phyloP scores from a whole-genome alignment of 345 rosid genomes.

The Mangifera indica region DNA sequence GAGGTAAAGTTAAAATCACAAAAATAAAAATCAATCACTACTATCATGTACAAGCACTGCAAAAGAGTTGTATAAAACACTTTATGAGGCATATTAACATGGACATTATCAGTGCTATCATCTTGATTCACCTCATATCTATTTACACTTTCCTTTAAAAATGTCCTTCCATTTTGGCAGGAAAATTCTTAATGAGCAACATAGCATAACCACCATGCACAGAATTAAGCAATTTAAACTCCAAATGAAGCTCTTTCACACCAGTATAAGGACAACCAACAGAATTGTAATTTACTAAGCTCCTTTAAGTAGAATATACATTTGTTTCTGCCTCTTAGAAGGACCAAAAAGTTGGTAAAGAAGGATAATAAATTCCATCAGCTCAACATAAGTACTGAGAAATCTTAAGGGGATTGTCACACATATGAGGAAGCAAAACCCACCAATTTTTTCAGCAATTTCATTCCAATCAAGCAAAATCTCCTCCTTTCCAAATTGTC shows the following conservation, averaged over 20 bases:
- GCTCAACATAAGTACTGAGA: background rate
- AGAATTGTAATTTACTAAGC: background rate
- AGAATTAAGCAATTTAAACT: background rate
- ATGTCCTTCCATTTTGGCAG: background rate
- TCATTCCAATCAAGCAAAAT: constrained; percentile 89
- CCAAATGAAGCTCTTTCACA: background rate
- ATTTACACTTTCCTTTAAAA: background rate
- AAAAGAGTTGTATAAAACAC: background rate
- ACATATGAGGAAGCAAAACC: constrained; percentile 13
- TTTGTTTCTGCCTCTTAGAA: background rate
- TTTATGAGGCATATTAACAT: background rate
- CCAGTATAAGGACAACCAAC: background rate
- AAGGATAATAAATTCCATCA: background rate
- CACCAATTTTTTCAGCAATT: constrained; percentile 71
- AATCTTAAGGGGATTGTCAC: background rate
- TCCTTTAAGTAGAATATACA: background rate
- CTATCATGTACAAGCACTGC: background rate
- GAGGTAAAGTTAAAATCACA: background rate
- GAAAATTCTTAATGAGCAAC: too few relatives aligned
- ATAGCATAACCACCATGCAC: too few relatives aligned
- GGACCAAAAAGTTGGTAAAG: background rate
- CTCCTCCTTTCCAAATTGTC: constrained; percentile 49
- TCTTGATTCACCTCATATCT: background rate
- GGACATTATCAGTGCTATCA: background rate
- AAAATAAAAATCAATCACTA: background rate